These are phyloP conservation scores for Astrocystis sublimbata DNA, from an alignment of 495 filamentous ascomycete genomes.

Conservation along the genomic window DNA sequence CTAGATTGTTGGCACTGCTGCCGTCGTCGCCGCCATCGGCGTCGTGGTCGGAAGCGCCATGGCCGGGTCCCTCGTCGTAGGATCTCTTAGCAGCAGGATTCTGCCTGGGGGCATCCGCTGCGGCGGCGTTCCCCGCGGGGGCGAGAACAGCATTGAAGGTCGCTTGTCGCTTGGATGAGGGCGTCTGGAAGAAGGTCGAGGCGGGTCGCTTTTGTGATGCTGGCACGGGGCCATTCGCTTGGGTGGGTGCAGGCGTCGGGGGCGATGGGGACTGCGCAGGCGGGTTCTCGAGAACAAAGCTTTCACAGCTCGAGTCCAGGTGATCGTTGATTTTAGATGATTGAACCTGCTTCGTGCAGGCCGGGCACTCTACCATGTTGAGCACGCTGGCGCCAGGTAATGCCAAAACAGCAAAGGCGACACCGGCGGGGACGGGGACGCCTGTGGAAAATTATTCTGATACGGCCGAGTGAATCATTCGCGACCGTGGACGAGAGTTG, in stretches of 20 bases:
- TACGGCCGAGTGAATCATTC: not conserved
- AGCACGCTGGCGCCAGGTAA: not conserved
- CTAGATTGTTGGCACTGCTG: constrained; percentile 23
- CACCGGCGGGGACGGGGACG: too few species aligned
- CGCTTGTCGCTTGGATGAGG: constrained; percentile 57
- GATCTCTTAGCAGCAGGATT: constrained; percentile 41
- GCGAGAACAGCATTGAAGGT: constrained; percentile 25
- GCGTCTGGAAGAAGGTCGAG: constrained; percentile 76
- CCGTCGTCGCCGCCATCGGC: constrained; percentile 17
- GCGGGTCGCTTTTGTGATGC: constrained; percentile 54
- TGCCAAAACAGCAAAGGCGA: not conserved
- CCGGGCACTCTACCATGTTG: constrained; percentile 82
- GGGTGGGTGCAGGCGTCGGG: constrained; percentile 28
- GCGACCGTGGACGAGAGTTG: too few species aligned
- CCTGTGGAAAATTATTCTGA: not conserved
- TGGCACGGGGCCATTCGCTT: constrained; percentile 48
- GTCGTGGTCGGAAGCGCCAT: constrained; percentile 26
- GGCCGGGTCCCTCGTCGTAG: constrained; percentile 47
- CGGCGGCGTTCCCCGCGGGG: constrained; percentile 29
- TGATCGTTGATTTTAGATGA: constrained; percentile 83
- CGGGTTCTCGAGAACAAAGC: constrained; percentile 52
- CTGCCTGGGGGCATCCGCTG: constrained; percentile 20
- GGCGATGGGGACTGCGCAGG: constrained; percentile 23
- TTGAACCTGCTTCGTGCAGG: constrained; percentile 77
- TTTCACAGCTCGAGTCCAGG: constrained; percentile 80